These are phyloP conservation scores for Geranium incanum DNA, from an alignment of 441 rosid genomes.

Conservation along the genomic window DNA sequence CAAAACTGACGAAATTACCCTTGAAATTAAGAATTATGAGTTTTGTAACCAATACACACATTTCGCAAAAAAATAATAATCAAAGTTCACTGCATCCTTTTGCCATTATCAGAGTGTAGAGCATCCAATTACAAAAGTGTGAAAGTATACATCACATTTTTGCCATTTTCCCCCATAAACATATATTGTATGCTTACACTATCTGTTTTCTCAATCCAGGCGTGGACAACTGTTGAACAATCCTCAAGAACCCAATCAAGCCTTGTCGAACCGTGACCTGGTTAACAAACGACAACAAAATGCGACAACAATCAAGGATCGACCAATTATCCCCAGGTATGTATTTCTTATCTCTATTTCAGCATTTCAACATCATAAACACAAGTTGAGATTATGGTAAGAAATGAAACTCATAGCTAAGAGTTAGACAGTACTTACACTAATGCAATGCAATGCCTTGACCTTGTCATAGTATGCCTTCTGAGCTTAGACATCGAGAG, in stretches of 20 bases:
- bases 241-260: background rate
- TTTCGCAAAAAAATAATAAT: no score
- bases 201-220: background rate
- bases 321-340: background rate
- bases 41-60: no score
- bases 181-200: background rate
- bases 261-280: background rate
- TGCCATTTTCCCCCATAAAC: background rate
- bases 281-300: background rate
- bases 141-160: no score
- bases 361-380: background rate
- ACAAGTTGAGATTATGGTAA: background rate
- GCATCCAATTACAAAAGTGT: no score
- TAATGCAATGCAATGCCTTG: background rate
- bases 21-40: no score
- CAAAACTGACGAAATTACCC: no score
- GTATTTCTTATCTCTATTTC: background rate
- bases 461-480: background rate
- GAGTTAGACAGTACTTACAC: background rate
- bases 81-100: no score
- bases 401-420: background rate
- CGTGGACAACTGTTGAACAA: background rate
- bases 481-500: background rate
- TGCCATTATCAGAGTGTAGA: no score
- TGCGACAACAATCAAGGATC: background rate